Conservation (phyloP, 768 basidiomycete species). For the Hirschioporus abietinus region DNA sequence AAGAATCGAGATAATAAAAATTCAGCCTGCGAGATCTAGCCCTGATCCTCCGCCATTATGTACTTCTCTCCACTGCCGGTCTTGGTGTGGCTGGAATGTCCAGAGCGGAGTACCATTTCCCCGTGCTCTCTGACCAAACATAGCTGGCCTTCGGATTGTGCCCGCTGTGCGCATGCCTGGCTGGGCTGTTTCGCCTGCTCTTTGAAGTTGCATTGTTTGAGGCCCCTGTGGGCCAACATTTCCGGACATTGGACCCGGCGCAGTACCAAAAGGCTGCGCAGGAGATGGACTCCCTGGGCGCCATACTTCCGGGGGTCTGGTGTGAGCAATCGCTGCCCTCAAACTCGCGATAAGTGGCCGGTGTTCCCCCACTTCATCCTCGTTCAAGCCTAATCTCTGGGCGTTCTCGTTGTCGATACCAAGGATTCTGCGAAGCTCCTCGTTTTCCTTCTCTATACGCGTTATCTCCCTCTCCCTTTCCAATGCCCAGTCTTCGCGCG, state of each 20-base stretch:
- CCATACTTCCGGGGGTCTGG: not conserved
- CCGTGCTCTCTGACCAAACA: slow-evolving; percentile 2
- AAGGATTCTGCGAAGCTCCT: slow-evolving; percentile 65
- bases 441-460: slow-evolving; percentile 80
- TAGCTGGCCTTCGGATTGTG: slow-evolving; percentile 2
- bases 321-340: not conserved
- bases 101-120: not conserved
- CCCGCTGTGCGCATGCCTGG: slow-evolving; percentile 3
- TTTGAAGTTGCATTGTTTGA: not conserved
- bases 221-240: not conserved
- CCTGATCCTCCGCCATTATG: not conserved
- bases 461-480: slow-evolving; percentile 86
- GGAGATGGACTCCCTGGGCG: not conserved
- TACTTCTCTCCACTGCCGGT: not conserved
- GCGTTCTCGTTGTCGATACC: slow-evolving; percentile 63
- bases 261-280: not conserved
- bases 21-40: not conserved
- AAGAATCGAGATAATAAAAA: not conserved
- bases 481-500: slow-evolving; percentile 73
- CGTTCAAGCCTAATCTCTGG: slow-evolving; percentile 43
- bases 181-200: not conserved
- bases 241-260: not conserved
- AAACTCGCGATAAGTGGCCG: not conserved
- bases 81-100: not conserved
- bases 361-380: slow-evolving; percentile 43